Base-by-base conservation (phyloP, 305 asterid genomes). In the Solanum hybrid region DNA sequence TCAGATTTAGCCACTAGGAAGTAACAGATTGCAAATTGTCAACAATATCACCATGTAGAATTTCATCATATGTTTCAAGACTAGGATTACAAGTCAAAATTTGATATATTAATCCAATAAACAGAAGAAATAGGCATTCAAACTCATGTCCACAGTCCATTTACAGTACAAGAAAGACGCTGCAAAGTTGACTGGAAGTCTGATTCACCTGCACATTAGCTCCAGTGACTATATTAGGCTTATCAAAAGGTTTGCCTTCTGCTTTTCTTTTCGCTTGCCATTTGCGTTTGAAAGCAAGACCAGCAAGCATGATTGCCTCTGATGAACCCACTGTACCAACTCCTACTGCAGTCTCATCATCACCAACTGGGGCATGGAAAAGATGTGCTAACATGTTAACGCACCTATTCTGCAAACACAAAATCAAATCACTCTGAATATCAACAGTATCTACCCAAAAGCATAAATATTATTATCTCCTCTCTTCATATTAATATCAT, bases 261-360 rank as follows among this genome's bases (percentile, higher is more conserved):
- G 91, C 95, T 92, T 94, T 93, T 72, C 93, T 93, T 92, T 89
- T 95, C 1, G 95, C 95, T 86, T 95, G 96, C 97, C 96, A 94
- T 86, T 94, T 95, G 88, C 97, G 93, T 88, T 95, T 95, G 86
- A 95, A 94, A 91, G 97, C 96, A 92, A 95, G 95, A 27, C 97
- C 97, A 20, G 96, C 95, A 83, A 95, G 96, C 97, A 95, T 95
- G 89, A 95, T 94, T 27, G 95, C 97, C 91, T 95, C 96, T 33
- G 97, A 94, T 34, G 97, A 95, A 41, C 96, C 97, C 72, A 94
- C 96, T 0, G 97, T 95, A 72, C 95, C 92, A 57, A 95, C 97
- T 31, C 95, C 97, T 20, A 93, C 33, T 24, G 96, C 96, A 1
- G 92, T 90, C 86, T 94, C 97, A 4, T 92, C 79, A 7, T 93